Percentiles rank a stretch among this genome's conserved stretches.
phyloP scores from a whole-genome alignment of 2,329 filamentous ascomycete species.

The Didymella segeticola region DNA sequence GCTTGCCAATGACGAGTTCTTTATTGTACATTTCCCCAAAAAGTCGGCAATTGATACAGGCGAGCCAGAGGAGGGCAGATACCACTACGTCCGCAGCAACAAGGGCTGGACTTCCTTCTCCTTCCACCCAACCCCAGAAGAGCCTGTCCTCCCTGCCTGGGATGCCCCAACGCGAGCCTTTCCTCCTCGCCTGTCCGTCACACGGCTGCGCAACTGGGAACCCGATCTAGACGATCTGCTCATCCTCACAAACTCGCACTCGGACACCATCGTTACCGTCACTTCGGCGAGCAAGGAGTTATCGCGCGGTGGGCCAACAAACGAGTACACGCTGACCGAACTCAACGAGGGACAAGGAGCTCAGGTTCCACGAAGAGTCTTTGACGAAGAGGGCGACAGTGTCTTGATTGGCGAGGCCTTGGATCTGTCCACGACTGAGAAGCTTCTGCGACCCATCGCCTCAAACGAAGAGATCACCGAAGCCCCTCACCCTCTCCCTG shows the following conservation, averaged over 20 bases:
- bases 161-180: constrained; percentile 63
- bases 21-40: constrained; percentile 68
- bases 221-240: constrained; percentile 82
- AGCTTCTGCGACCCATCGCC: constrained; percentile 77
- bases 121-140: constrained; percentile 75
- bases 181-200: constrained; percentile 78
- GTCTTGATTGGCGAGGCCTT: constrained; percentile 79
- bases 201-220: constrained; percentile 79
- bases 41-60: constrained; percentile 52
- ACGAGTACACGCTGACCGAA: constrained; percentile 77
- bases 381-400: constrained; percentile 66
- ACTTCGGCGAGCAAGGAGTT: constrained; percentile 75
- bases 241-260: constrained; percentile 81
- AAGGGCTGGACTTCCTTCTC: constrained; percentile 65
- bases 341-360: constrained; percentile 78
- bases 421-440: constrained; percentile 84
- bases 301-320: constrained; percentile 64
- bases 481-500: constrained; percentile 81
- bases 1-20: constrained; percentile 86
- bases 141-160: constrained; percentile 32
- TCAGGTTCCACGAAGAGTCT: constrained; percentile 58
- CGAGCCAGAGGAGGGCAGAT: constrained; percentile 68
- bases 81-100: constrained; percentile 74
- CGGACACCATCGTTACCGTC: constrained; percentile 79
- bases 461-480: constrained; percentile 78